Evolutionary conservation across 805 yeast species (phyloP).

Genomic region (Middelhovenomyces tepae): DNA sequence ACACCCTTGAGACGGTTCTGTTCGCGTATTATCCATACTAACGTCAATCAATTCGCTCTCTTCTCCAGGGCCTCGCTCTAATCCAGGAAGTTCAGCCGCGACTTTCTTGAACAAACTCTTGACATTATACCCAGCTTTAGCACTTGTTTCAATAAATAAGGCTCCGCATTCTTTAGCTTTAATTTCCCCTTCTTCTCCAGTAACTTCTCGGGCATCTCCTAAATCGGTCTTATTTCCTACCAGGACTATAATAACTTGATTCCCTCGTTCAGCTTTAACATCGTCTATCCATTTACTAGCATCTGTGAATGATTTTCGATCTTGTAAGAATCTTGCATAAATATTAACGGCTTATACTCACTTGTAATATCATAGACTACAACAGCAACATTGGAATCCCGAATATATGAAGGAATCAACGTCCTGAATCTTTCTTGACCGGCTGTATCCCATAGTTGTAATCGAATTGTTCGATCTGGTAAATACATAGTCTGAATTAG

Average conservation of each 20-base stretch:
- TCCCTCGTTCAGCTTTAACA: constrained; percentile 86
- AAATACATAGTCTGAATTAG: constrained; percentile 89
- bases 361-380: constrained; percentile 90
- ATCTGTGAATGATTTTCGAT: constrained; percentile 65
- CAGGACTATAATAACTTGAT: constrained; percentile 75
- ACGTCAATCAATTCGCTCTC: constrained; percentile 17
- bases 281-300: constrained; percentile 91
- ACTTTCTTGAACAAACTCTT: constrained; percentile 81
- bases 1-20: too few relatives aligned
- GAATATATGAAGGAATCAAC: constrained; percentile 86
- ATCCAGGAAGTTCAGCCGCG: constrained; percentile 85
- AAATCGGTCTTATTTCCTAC: constrained; percentile 93
- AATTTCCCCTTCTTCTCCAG: constrained; percentile 82
- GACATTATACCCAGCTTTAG: constrained; percentile 91
- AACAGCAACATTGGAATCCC: constrained; percentile 96
- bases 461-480: constrained; percentile 89
- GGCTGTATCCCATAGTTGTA: constrained; percentile 97
- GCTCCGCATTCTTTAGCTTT: constrained; percentile 68
- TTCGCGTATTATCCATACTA: constrained; percentile 5
- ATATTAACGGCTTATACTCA: constrained; percentile 26
- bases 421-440: constrained; percentile 96
- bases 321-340: constrained; percentile 12
- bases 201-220: constrained; percentile 72
- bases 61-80: constrained; percentile 33
- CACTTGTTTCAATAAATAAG: constrained; percentile 83